Conservation (phyloP, 805 yeast genomes). For the Lipomyces yamanashiensis region DNA sequence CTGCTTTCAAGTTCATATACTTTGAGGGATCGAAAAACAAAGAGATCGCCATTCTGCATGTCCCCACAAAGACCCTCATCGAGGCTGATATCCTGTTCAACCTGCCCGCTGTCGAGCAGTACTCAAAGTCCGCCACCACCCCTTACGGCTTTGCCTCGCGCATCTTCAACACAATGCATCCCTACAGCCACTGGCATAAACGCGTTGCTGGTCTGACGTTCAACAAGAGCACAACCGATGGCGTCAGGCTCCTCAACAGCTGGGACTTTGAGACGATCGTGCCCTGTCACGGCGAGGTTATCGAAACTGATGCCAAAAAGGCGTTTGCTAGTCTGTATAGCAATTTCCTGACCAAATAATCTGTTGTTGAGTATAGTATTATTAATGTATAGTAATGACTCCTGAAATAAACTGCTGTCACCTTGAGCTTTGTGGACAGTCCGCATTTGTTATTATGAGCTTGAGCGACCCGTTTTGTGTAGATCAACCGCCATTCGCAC, state of each 20-base stretch:
- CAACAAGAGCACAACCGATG: conserved; percentile 10
- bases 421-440: not conserved
- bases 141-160: conserved; percentile 12
- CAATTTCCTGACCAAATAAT: not conserved
- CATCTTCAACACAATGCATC: conserved; percentile 24
- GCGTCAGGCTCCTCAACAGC: conserved; percentile 38
- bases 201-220: conserved; percentile 7
- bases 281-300: conserved; percentile 63
- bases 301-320: conserved; percentile 49
- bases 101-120: conserved; percentile 56
- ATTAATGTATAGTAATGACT: not conserved
- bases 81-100: conserved; percentile 68
- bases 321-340: conserved; percentile 15
- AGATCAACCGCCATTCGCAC: too few relatives aligned
- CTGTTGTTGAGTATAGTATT: not conserved
- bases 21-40: conserved; percentile 62
- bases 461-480: too few relatives aligned
- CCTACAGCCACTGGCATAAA: conserved; percentile 22
- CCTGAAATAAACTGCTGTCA: not conserved
- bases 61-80: conserved; percentile 53
- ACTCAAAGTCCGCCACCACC: conserved; percentile 38
- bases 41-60: conserved; percentile 60
- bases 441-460: not conserved
- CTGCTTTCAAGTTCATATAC: conserved; percentile 56
- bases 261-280: conserved; percentile 59